Evolutionary conservation across 441 rosid genomes (phyloP), one percentile per base, ranked within the genome.

Genomic region (Corymbia calophylla): DNA sequence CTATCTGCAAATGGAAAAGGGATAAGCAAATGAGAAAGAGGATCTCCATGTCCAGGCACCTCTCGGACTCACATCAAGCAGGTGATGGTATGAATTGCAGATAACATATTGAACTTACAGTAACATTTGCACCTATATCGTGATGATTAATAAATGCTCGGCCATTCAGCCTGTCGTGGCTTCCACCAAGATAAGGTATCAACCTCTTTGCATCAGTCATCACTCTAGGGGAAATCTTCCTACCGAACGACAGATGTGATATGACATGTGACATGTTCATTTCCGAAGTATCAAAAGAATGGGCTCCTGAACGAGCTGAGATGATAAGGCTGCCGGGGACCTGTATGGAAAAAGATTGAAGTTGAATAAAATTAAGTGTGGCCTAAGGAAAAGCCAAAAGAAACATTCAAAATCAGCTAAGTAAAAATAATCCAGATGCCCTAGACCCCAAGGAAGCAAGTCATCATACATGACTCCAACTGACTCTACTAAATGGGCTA

Each of bases 241-340:
- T 92, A 77, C 99, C 99, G 90, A 98, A 98, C 23, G 98, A 97
- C 91, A 98, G 93, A 92, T 98, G 99, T 87, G 93, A 92, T 91
- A 98, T 92, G 91, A 95, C 95, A 91, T 98, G 99, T 32, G 99
- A 98, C 99, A 98, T 92, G 93, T 98, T 97, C 99, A 98, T 96
- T 91, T 93, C 94, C 85, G 99, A 92, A 88, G 98, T 32, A 93
- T 98, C 99, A 77, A 98, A 98, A 35, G 99, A 98, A 94, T 98
- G 99, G 90, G 98, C 88, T 91, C 95, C 95, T 81, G 99, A 98
- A 88, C 92, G 95, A 92, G 99, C 99, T 90, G 99, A 92, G 86
- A 98, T 88, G 32, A 97, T 89, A 29, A 98, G 99, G 94, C 96
- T 95, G 88, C 99, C 99, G 35, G 99, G 99, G 91, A 98, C 99